Base-by-base conservation (phyloP, 1,284 basidiomycete species). In the Golubevia sp. region DNA sequence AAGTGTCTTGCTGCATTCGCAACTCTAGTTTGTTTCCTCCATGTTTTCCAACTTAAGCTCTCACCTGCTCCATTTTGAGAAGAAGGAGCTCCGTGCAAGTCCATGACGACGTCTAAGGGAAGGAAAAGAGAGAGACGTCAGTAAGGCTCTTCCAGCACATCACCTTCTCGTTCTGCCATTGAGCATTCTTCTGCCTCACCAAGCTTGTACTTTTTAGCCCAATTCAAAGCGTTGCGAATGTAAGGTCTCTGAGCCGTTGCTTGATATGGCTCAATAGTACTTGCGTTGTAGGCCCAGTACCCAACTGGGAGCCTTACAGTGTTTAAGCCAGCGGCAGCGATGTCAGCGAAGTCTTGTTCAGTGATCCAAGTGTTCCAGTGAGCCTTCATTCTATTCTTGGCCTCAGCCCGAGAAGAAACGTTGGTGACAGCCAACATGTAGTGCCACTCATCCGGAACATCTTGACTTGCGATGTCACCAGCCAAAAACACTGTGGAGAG, bases 301-400 rank as follows among this genome's bases (percentile, higher is more conserved):
- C 50, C 50, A 1, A 52, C 25, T 23, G 50, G 50, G 21, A n/a
- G 26, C 89, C 90, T 88, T 64, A 92, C 91, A 76, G 92, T 91
- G 74, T 90, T 92, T 58, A 92, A 85, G 0, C 91, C 91, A 34
- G 90, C 90, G n/a, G 87, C 87, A 26, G 84, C 86, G 60, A 91
- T 91, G 18, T 86, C 87, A 20, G 77, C 75, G 73, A 91, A 90
- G 74, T 91, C 90, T 57, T 88, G 87, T 76, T 91, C 89, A 5
- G 88, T 90, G 61, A 90, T 90, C 90, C 90, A 91, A 70, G 89
- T 89, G 30, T 88, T 83, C 90, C 90, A 91, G 71, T 91, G 90
- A 49, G 18, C 18, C 48, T 49, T 23, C 48, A 49, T 52, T 34
- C 58, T 21, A 11, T 55, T 44, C 38, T 44, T 44, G 11, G 38